phyloP scores from a whole-genome alignment of 202 grass and related monocot genomes.

The Saccharum hybrid region DNA sequence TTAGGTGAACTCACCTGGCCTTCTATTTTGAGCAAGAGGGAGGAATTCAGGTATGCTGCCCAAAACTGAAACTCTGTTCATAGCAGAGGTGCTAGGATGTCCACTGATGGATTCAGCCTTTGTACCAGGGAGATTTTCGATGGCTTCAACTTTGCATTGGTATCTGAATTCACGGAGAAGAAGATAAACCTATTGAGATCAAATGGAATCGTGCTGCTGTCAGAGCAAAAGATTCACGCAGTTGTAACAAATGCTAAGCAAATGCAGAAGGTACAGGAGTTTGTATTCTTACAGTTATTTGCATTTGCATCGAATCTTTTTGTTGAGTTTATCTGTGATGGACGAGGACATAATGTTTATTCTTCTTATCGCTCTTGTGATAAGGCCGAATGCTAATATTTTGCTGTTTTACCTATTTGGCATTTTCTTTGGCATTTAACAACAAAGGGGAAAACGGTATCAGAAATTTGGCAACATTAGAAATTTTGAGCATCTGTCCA shows the following conservation, averaged over 20 bases:
- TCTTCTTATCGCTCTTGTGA: background rate
- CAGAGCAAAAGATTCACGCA: slow-evolving; percentile 67
- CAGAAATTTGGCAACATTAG: background rate
- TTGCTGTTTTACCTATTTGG: background rate
- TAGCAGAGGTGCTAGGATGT: background rate
- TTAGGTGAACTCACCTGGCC: slow-evolving; percentile 75
- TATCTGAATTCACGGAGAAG: slow-evolving; percentile 60
- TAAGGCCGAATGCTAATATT: background rate
- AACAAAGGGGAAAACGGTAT: background rate
- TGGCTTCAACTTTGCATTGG: slow-evolving; percentile 54
- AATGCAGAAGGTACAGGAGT: slow-evolving; percentile 46
- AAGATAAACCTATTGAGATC: slow-evolving; percentile 57
- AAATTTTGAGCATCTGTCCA: background rate
- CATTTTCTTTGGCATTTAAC: background rate
- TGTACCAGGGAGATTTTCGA: slow-evolving; percentile 64
- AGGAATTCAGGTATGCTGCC: slow-evolving; percentile 58
- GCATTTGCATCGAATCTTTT: background rate
- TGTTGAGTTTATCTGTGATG: background rate
- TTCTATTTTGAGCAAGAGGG: slow-evolving; percentile 70
- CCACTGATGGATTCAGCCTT: slow-evolving; percentile 5
- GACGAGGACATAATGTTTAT: too few species aligned
- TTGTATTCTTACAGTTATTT: background rate
- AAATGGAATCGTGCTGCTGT: slow-evolving; percentile 46
- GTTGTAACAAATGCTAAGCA: slow-evolving; percentile 56
- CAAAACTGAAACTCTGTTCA: background rate